A percentile compares a stretch with the other conserved stretches of the same genome.
These are phyloP conservation scores for Tricholoma flavovirens DNA, from an alignment of 768 basidiomycete genomes.

Conservation along the genomic window DNA sequence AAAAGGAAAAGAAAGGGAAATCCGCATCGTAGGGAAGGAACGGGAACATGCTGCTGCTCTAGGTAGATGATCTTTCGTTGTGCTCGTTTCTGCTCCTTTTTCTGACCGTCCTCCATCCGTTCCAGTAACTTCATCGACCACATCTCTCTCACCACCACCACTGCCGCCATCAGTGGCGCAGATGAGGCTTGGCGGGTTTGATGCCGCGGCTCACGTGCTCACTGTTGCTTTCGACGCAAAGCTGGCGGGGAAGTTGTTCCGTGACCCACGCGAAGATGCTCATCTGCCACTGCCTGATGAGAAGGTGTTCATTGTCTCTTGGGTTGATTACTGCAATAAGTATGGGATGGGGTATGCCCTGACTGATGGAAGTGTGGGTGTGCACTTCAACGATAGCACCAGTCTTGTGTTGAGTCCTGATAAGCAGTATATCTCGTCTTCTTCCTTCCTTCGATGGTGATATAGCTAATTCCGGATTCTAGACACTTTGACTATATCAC, in stretches of 20 bases:
- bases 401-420: conserved; percentile 79
- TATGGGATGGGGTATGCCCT: conserved; percentile 99
- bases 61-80: conserved; percentile 5
- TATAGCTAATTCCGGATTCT: not conserved
- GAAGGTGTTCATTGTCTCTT: conserved; percentile 90
- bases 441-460: not conserved
- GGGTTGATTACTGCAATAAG: conserved; percentile 99
- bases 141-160: conserved; percentile 13
- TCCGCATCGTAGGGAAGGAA: conserved; percentile 3
- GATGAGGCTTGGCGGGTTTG: conserved; percentile 50
- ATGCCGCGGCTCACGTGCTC: conserved; percentile 49
- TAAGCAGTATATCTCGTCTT: conserved; percentile 59
- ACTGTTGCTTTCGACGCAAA: conserved; percentile 64
- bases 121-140: conserved; percentile 7
- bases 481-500: conserved; percentile 91
- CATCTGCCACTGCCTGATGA: conserved; percentile 49
- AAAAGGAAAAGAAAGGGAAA: conserved; percentile 6
- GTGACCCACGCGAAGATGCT: conserved; percentile 52
- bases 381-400: conserved; percentile 96
- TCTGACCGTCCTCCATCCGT: not conserved
- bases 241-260: conserved; percentile 57
- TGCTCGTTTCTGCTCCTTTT: not conserved
- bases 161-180: conserved; percentile 10
- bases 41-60: not conserved
- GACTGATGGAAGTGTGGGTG: conserved; percentile 91